These are phyloP conservation scores for Termitomyces sp. DNA, from an alignment of 768 basidiomycete genomes.

Conservation along the genomic window DNA sequence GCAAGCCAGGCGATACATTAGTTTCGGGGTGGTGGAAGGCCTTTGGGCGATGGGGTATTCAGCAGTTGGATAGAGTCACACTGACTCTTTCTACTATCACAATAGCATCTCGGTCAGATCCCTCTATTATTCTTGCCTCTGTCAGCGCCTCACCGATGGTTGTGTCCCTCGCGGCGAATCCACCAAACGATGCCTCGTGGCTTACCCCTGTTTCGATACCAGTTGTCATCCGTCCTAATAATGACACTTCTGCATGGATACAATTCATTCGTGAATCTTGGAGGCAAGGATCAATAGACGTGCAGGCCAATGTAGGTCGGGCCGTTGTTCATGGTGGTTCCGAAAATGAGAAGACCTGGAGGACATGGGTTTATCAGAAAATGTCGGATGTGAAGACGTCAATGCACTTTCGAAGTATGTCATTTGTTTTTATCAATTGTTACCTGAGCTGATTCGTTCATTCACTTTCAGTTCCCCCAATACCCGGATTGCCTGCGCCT, in stretches of 20 bases:
- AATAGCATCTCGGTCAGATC: slow-evolving; percentile 39
- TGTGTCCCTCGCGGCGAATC: slow-evolving; percentile 50
- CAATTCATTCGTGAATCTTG: slow-evolving; percentile 56
- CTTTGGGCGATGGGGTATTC: slow-evolving; percentile 64
- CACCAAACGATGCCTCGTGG: slow-evolving; percentile 51
- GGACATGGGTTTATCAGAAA: slow-evolving; percentile 29
- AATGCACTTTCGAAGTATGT: slow-evolving; percentile 52
- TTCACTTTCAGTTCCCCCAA: slow-evolving; percentile 11
- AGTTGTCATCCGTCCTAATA: slow-evolving; percentile 47
- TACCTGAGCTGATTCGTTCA: not conserved
- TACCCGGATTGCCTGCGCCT: slow-evolving; percentile 64
- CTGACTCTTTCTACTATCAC: slow-evolving; percentile 47
- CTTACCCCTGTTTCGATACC: slow-evolving; percentile 47
- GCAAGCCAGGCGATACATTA: slow-evolving; percentile 34
- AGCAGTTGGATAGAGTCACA: slow-evolving; percentile 48
- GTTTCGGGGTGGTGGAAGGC: slow-evolving; percentile 54
- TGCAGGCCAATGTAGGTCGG: slow-evolving; percentile 36
- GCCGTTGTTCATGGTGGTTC: slow-evolving; percentile 49
- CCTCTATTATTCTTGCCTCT: slow-evolving; percentile 35
- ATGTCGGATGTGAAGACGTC: slow-evolving; percentile 40
- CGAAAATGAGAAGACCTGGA: slow-evolving; percentile 41
- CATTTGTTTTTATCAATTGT: not conserved
- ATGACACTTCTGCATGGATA: slow-evolving; percentile 40
- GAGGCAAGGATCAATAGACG: slow-evolving; percentile 42
- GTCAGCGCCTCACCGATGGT: slow-evolving; percentile 46